phyloP scores from a whole-genome alignment of 306 rosid species.

The Cucurbita moschata region DNA sequence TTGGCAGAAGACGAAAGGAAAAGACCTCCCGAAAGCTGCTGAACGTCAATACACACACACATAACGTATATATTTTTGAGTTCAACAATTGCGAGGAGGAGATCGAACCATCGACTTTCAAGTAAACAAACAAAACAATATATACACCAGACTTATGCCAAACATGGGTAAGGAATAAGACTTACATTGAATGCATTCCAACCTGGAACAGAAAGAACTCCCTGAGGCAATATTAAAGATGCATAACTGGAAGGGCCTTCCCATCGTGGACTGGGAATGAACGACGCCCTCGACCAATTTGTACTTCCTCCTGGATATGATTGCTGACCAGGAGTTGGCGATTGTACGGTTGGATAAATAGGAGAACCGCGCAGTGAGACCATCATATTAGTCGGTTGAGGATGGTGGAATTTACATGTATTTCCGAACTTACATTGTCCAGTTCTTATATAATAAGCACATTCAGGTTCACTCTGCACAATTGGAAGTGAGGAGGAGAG shows the following conservation, averaged over 20 bases:
- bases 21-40: not conserved
- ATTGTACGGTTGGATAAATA: constrained; percentile 68
- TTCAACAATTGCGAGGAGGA: not conserved
- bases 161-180: constrained; percentile 12
- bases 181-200: constrained; percentile 87
- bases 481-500: constrained; percentile 1
- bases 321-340: constrained; percentile 89
- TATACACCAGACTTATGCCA: constrained; percentile 3
- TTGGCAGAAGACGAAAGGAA: not conserved
- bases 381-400: constrained; percentile 85
- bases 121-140: not conserved
- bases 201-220: constrained; percentile 86
- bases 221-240: constrained; percentile 77
- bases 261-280: constrained; percentile 92
- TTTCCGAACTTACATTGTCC: constrained; percentile 89
- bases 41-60: not conserved
- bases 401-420: constrained; percentile 96
- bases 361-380: constrained; percentile 76
- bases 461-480: constrained; percentile 64
- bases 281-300: constrained; percentile 89
- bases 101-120: not conserved
- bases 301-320: constrained; percentile 72
- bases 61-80: too few relatives aligned
- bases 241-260: constrained; percentile 91
- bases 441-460: constrained; percentile 87